Percentiles rank a stretch among this genome's conserved stretches.
These are phyloP conservation scores for Hordeum pubiflorum DNA, from an alignment of 202 grass and related monocot species.

Conservation along the genomic window DNA sequence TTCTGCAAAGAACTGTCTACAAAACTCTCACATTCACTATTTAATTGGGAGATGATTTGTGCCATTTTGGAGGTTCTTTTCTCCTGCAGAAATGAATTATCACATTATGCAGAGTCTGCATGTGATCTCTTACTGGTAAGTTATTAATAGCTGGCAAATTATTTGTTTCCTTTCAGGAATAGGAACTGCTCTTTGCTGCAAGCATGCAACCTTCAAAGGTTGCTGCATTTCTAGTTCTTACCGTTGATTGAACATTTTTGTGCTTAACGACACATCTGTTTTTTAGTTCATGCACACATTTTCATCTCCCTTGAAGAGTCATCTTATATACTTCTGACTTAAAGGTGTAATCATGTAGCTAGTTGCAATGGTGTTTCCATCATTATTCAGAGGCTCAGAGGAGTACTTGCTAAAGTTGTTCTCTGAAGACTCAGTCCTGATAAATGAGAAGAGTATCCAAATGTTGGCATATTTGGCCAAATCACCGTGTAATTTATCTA, in stretches of 20 bases:
- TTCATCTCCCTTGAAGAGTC: conserved; percentile 11
- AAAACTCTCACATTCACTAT: conserved; percentile 72
- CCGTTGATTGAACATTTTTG: neutral
- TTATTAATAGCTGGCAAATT: neutral
- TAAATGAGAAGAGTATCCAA: conserved; percentile 67
- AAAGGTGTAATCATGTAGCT: conserved; percentile 41
- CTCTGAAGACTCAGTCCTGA: conserved; percentile 46
- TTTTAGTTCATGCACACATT: conserved; percentile 3
- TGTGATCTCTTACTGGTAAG: conserved; percentile 79
- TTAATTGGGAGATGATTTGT: conserved; percentile 69
- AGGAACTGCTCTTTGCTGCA: conserved; percentile 10
- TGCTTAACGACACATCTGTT: neutral
- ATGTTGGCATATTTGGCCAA: conserved; percentile 65
- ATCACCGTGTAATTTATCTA: conserved; percentile 46
- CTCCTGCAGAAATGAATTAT: conserved; percentile 34
- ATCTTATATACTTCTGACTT: conserved; percentile 21
- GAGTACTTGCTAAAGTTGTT: conserved; percentile 58
- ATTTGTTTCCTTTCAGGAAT: neutral
- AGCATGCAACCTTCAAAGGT: neutral
- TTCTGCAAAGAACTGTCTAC: conserved; percentile 65
- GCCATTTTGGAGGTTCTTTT: conserved; percentile 56
- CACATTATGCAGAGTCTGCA: conserved; percentile 30
- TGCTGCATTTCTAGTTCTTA: neutral
- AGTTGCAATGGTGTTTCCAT: conserved; percentile 61
- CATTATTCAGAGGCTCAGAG: conserved; percentile 54